Base-by-base conservation (phyloP, 768 basidiomycete genomes). In the Hysterangium stoloniferum region DNA sequence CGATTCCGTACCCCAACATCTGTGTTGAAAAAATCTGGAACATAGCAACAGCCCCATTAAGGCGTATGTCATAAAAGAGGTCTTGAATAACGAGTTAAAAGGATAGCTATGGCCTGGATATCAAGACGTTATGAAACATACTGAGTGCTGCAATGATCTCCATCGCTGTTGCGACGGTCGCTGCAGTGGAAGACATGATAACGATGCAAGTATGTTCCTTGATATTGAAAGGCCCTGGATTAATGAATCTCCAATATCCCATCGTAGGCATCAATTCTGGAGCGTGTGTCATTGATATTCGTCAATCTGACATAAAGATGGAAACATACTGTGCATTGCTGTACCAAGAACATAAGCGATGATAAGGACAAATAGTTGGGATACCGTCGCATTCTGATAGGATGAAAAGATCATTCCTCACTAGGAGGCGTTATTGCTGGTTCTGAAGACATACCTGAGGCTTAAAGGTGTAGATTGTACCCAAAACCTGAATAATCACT, bases 131-230 rank as follows among this genome's bases (percentile, higher is more conserved):
- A 9, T n/a, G 0, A 4, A 62, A 71, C 37, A 66, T 58, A 57
- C 74, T 71, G 32, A 81, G 68, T 0, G 78, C 77, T 3, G 79
- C 79, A 47, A 80, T 78, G 54, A 80, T 72, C 48, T 71, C 77
- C 59, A 80, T 79, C 0, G 77, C 78, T 9, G 76, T 64, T 0
- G 80, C 78, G 1, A 78, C 77, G 1, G 71, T 69, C 1, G 77
- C 75, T 2, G 80, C 80, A 0, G 80, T 81, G 17, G 77, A 74
- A 1, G 79, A 64, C 61, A 82, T 77, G 32, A 80, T 78, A 2
- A 78, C 78, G 44, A 82, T 80, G 13, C 74, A 74, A 6, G 79
- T 77, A 56, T 82, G 79, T 57, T 82, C 80, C 59, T 77, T 77
- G 61, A 63, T 68, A 69, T 80, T 82, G 68, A 82, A 82, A 19